A percentile compares a stretch with the other conserved stretches of the same genome.
phyloP scores from a whole-genome alignment of 2,329 filamentous ascomycete species.

The Diaporthe citriasiana region DNA sequence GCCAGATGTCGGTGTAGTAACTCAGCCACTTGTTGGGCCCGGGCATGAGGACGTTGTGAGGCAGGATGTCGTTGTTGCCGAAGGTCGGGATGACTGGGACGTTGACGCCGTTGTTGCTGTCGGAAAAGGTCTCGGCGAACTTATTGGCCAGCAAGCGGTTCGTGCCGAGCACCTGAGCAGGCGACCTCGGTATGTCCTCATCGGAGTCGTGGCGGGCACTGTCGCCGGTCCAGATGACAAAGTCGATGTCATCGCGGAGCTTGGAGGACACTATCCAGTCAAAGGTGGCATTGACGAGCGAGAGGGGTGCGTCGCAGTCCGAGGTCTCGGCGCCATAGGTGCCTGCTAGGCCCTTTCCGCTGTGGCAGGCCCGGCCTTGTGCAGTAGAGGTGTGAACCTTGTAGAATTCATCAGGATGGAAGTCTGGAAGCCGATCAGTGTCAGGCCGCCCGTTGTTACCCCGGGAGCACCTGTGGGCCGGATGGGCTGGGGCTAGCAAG shows the following conservation, averaged over 20 bases:
- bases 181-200: constrained; percentile 81
- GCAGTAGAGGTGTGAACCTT: constrained; percentile 80
- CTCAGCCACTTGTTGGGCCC: constrained; percentile 92
- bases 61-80: constrained; percentile 97
- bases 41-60: constrained; percentile 90
- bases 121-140: constrained; percentile 80
- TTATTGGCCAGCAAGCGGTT: constrained; percentile 84
- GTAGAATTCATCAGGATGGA: constrained; percentile 93
- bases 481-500: constrained; percentile 42
- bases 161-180: constrained; percentile 80
- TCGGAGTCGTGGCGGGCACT: constrained; percentile 92
- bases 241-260: constrained; percentile 84
- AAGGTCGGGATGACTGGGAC: constrained; percentile 91
- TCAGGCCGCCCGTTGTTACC: constrained; percentile 21
- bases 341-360: constrained; percentile 81
- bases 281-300: constrained; percentile 89
- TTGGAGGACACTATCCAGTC: constrained; percentile 88
- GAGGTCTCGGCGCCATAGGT: constrained; percentile 87
- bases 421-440: constrained; percentile 68
- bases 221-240: constrained; percentile 94
- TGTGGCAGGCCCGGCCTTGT: constrained; percentile 81
- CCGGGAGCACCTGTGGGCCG: constrained; percentile 38
- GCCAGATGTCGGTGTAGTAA: constrained; percentile 84
- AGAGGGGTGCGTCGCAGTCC: constrained; percentile 87
- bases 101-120: constrained; percentile 69